Evolutionary conservation across 1,284 basidiomycete species (phyloP).

Genomic region (Farysia itapuensis): DNA sequence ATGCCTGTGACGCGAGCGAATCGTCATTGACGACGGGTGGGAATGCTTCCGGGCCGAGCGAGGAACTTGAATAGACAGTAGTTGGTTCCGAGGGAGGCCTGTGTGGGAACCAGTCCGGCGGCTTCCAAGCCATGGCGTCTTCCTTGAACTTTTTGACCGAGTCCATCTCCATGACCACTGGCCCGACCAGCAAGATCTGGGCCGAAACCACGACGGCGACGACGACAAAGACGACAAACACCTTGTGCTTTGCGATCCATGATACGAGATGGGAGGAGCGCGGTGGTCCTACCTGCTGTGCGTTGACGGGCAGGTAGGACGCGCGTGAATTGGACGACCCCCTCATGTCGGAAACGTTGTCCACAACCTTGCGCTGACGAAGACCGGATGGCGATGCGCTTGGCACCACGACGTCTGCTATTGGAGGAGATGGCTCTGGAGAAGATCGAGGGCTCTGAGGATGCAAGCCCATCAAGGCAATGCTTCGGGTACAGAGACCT

Average conservation of each 20-base stretch:
- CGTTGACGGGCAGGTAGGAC: constrained; percentile 35
- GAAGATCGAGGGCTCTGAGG: no score
- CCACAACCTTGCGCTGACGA: no score
- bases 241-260: constrained; percentile 39
- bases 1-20: constrained; percentile 1
- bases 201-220: constrained; percentile 23
- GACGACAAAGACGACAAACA: constrained; percentile 19
- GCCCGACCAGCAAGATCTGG: constrained; percentile 24
- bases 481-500: no score
- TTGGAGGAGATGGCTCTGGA: no score
- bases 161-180: constrained; percentile 25
- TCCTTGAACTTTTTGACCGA: constrained; percentile 22
- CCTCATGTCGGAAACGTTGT: no score
- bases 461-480: no score
- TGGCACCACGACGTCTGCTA: no score
- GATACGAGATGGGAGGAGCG: constrained; percentile 21
- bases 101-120: constrained; percentile 13
- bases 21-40: constrained; percentile 13
- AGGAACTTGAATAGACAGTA: not conserved
- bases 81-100: constrained; percentile 3
- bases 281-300: constrained; percentile 10
- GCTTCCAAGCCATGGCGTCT: constrained; percentile 13
- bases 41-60: constrained; percentile 16
- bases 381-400: no score
- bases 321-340: no score